Base-by-base conservation (phyloP, 2,329 filamentous ascomycete genomes). In the Diaporthe citrichinensis region DNA sequence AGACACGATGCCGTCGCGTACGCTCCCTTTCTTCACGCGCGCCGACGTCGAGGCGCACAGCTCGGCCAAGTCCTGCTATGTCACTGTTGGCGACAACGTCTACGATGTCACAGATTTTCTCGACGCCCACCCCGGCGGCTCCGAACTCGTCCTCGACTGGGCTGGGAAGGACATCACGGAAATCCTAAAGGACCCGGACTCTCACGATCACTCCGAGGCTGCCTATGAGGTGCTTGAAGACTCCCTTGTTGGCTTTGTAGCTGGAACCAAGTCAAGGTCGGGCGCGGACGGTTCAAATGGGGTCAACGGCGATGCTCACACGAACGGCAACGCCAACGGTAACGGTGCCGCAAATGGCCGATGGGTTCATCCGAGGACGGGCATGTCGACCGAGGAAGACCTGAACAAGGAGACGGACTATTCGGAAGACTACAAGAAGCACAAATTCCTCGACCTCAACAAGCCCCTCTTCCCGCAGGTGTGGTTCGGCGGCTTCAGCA, bases 141-240 rank as follows among this genome's bases (percentile, higher is more conserved):
- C 92, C 80, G 94, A 98, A 77, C 87, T 98, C 80, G 93, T 99
- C 77, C 88, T 98, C 78, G 94, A 98, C 72, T 98, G 97, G 83
- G 97, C 90, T 44, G 96, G 96, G 79, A 94, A 95, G 84, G 97
- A 99, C 84, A 89, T 98, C 75, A 90, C 91, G 78, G 89, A 92
- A 4, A 97, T 98, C 76, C 88, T 99, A 85, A 92, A 94, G 82
- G 96, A 99, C 81, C 89, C 92, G 77, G 86, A 90, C 58, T 98
- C 96, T 46, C 97, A 99, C 82, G 86, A 88, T 58, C 97, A 99
- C 84, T 95, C 94, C 65, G 96, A 98, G 77, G 90, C 95, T 2
- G 97, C 97, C n/a, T 99, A 98, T 85, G 96, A 98, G 80, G 94
- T 98, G 20, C 89, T 99, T 36, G 94, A 98, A 61, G 97, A 98